Base-by-base conservation (phyloP, 257 asterid species). In the Parsonsia alboflavescens region DNA sequence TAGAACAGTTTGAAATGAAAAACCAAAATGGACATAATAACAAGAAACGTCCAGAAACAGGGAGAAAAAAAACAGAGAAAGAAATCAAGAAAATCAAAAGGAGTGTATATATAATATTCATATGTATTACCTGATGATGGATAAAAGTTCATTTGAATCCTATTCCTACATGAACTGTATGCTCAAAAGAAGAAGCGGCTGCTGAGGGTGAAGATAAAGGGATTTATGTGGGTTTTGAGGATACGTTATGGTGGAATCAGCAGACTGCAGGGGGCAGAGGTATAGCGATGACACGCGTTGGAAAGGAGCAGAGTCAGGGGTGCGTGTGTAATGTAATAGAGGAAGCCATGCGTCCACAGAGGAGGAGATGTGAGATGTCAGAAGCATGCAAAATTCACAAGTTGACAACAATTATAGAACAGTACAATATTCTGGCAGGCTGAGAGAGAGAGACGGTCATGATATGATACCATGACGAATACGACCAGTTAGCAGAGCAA, bases 121-220 rank as follows among this genome's bases (percentile, higher is more conserved):
- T n/a, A n/a, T n/a, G n/a, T n/a, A n/a, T n/a, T 75, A 75, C 79
- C 79, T 54, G 79, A 19, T 54, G 74, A 68, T 76, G 79, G 70
- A 41, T 46, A 4, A 16, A 5, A 4, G 21, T n/a, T 10, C 21
- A 6, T 10, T 19, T 19, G 61, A 54, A 21, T 54, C 61, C 26
- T 21, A 22, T 21, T 21, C 28, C 66, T 16, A 42, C 70, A 62
- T 21, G 41, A 49, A 73, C 45, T n/a, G 26, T 28, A 6, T 46
- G 52, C 54, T 46, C 77, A 50, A 16, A 2, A 50, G 44, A 30
- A 44, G 22, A 45, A 28, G 69, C 71, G 24, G 71, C 62, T 15
- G 48, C 16, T 5, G 54, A 22, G 21, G 16, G 22, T 21, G n/a
- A 19, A 52, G 10, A 7, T 41, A 69, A 30, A 59, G 46, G 41